phyloP scores from a whole-genome alignment of 345 rosid genomes.

The Chamaenerion angustifolium region DNA sequence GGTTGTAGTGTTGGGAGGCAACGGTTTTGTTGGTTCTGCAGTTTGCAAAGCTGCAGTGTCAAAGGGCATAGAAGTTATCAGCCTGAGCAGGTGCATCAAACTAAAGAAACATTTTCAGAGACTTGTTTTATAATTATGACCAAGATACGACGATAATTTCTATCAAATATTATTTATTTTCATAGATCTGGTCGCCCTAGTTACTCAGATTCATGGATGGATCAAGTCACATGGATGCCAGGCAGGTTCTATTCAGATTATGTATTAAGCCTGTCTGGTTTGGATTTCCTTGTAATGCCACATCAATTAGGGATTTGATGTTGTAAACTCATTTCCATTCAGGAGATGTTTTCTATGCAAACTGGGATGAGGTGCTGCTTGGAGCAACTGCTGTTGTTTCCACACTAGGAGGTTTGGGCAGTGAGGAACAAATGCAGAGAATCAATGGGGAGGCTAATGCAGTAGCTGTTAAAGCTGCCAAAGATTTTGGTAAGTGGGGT shows the following conservation, averaged over 20 bases:
- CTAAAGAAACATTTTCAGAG: too few relatives aligned
- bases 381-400: conserved; percentile 91
- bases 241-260: conserved; percentile 24
- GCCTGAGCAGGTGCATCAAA: conserved; percentile 61
- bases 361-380: conserved; percentile 88
- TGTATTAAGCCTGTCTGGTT: too few relatives aligned
- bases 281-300: not conserved
- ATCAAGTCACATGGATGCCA: conserved; percentile 82
- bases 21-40: conserved; percentile 87
- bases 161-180: not conserved
- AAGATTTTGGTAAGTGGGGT: conserved; percentile 49
- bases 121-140: too few relatives aligned
- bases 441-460: conserved; percentile 83
- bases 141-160: not conserved
- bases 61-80: conserved; percentile 69
- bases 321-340: conserved; percentile 8
- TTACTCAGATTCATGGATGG: conserved; percentile 58
- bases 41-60: conserved; percentile 85
- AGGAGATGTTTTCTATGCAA: conserved; percentile 89
- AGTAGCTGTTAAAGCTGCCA: conserved; percentile 70
- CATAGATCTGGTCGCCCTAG: conserved; percentile 80
- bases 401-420: conserved; percentile 86
- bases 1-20: conserved; percentile 91
- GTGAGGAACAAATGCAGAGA: conserved; percentile 81
- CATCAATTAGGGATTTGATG: not conserved